These are phyloP conservation scores for Calonectria ilicicola DNA, from an alignment of 2,329 filamentous ascomycete genomes.

Conservation along the genomic window DNA sequence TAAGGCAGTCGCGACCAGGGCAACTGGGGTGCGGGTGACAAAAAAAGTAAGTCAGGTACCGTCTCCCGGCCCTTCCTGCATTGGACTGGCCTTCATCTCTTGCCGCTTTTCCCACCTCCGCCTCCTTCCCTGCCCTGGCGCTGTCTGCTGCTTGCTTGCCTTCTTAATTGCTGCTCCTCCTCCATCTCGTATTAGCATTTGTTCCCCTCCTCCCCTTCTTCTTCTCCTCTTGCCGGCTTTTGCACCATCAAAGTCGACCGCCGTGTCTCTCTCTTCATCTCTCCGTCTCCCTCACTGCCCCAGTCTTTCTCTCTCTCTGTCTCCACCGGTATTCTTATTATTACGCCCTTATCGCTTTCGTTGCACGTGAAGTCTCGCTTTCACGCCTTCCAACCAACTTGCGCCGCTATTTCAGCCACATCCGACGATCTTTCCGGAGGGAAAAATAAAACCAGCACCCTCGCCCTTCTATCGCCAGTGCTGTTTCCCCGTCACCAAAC, in stretches of 20 bases:
- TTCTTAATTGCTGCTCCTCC: neutral
- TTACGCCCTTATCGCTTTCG: neutral
- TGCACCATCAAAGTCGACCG: neutral
- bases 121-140: slow-evolving; percentile 11
- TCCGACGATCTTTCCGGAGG: neutral
- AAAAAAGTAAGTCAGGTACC: neutral
- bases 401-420: neutral
- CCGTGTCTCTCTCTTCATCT: neutral
- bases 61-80: slow-evolving; percentile 12
- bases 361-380: neutral
- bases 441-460: neutral
- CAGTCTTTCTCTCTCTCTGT: neutral
- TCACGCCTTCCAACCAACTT: neutral
- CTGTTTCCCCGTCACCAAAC: neutral
- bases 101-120: slow-evolving; percentile 6
- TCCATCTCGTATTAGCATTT: neutral
- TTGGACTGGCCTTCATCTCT: slow-evolving; percentile 6
- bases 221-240: neutral
- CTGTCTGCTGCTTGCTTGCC: neutral
- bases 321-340: neutral
- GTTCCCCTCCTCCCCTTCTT: neutral
- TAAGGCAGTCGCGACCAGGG: slow-evolving; percentile 6
- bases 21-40: neutral
- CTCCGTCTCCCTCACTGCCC: no score
- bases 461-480: neutral